Evolutionary conservation across 176 grass and related monocot species (phyloP).

Genomic region (Triticum aestivum): DNA sequence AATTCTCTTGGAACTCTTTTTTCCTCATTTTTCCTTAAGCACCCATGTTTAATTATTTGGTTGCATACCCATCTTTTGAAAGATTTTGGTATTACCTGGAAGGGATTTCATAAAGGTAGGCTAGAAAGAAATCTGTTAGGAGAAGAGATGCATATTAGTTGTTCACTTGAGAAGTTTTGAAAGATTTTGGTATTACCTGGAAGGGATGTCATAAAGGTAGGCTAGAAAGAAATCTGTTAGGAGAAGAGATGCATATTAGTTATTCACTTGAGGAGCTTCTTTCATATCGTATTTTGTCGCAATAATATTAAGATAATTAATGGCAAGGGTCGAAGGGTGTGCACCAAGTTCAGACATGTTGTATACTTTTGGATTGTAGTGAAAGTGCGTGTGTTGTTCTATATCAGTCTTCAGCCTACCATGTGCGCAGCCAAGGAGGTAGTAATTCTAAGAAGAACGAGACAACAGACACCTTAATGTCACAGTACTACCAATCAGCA

Average conservation of each 20-base stretch:
- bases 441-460: no score
- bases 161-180: background rate
- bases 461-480: no score
- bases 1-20: conserved; percentile 23
- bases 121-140: no score
- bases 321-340: background rate
- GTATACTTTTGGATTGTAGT: conserved; percentile 1
- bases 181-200: background rate
- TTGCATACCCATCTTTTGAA: conserved; percentile 17
- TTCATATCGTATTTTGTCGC: background rate
- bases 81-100: background rate
- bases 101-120: no score
- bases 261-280: conserved; percentile 1
- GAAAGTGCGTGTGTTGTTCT: background rate
- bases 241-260: background rate
- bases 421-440: no score
- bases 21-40: background rate
- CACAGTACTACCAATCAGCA: no score
- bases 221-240: no score
- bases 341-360: background rate
- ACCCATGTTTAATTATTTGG: background rate
- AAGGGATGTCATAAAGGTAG: no score
- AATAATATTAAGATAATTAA: background rate
- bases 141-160: background rate
- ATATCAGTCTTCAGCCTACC: no score